Conservation (phyloP, 176 grass and related monocot species). For the Dactylis glomerata region DNA sequence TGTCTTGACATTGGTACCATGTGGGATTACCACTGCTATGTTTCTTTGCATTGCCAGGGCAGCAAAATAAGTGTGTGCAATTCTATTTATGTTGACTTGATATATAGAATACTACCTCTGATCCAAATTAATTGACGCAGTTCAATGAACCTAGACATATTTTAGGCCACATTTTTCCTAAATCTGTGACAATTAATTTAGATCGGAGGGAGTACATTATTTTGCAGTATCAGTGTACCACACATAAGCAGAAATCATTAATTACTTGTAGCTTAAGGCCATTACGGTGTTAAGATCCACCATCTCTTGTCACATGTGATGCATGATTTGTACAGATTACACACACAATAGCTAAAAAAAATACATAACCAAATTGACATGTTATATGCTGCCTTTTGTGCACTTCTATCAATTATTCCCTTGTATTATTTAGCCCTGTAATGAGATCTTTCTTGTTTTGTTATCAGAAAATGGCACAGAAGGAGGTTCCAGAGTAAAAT, state of each 20-base stretch:
- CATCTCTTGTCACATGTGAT: background rate
- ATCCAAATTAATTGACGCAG: no score
- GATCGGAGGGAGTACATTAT: background rate
- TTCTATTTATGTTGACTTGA: conserved; percentile 11
- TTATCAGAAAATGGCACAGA: conserved; percentile 73
- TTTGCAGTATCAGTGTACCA: background rate
- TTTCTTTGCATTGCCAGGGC: background rate
- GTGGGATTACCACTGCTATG: background rate
- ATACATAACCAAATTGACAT: conserved; percentile 11
- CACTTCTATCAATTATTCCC: background rate
- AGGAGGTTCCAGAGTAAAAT: conserved; percentile 81
- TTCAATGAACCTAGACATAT: no score
- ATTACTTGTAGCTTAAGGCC: background rate
- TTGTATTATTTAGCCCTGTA: conserved; percentile 20
- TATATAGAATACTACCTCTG: no score
- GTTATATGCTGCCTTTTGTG: conserved; percentile 10
- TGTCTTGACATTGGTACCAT: background rate
- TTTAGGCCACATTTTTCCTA: no score
- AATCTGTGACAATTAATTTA: no score
- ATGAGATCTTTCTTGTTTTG: conserved; percentile 2
- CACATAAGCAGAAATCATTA: background rate
- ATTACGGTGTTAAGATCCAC: background rate
- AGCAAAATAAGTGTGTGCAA: conserved; percentile 7
- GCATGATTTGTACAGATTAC: background rate
- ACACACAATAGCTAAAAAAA: background rate